phyloP scores from a whole-genome alignment of 2,329 filamentous ascomycete genomes.

The Monosporascus cannonballus region DNA sequence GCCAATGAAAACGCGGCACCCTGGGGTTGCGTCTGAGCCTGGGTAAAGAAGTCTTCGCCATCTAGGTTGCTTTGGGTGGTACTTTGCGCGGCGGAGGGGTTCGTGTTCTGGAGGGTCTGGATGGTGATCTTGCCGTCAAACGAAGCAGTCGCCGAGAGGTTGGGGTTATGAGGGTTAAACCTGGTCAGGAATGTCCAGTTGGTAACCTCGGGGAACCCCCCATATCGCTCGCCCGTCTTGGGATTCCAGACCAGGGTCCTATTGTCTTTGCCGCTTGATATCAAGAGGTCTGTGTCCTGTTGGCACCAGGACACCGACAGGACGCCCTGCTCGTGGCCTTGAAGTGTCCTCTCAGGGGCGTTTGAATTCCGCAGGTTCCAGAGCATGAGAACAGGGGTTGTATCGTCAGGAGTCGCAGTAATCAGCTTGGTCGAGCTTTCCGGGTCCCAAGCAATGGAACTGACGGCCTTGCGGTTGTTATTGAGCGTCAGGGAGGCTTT shows the following conservation, averaged over 20 bases:
- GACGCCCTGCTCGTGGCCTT: conserved; percentile 91
- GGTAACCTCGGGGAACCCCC: conserved; percentile 95
- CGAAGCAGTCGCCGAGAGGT: conserved; percentile 86
- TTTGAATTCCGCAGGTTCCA: conserved; percentile 98
- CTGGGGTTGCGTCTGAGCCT: conserved; percentile 86
- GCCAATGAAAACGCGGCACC: conserved; percentile 80
- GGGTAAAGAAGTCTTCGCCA: conserved; percentile 93
- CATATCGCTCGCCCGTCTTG: conserved; percentile 77
- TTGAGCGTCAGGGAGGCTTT: conserved; percentile 95
- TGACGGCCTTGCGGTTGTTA: conserved; percentile 90
- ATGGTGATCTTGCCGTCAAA: conserved; percentile 96
- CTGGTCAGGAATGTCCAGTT: conserved; percentile 98
- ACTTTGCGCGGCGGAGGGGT: conserved; percentile 64
- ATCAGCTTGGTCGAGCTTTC: conserved; percentile 91
- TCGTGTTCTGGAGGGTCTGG: conserved; percentile 92
- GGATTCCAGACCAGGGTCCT: conserved; percentile 95
- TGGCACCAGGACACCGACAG: conserved; percentile 92
- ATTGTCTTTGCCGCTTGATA: conserved; percentile 96
- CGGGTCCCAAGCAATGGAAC: conserved; percentile 95
- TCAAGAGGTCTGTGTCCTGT: conserved; percentile 80
- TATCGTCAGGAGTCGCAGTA: conserved; percentile 86
- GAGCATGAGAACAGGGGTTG: conserved; percentile 77
- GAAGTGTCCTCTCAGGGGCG: conserved; percentile 79
- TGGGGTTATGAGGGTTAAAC: conserved; percentile 91
- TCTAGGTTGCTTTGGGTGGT: conserved; percentile 66